Percentiles rank a stretch among this genome's conserved stretches.
Evolutionary conservation across 805 yeast species (phyloP).

Genomic region (Ogataea ramenticola): DNA sequence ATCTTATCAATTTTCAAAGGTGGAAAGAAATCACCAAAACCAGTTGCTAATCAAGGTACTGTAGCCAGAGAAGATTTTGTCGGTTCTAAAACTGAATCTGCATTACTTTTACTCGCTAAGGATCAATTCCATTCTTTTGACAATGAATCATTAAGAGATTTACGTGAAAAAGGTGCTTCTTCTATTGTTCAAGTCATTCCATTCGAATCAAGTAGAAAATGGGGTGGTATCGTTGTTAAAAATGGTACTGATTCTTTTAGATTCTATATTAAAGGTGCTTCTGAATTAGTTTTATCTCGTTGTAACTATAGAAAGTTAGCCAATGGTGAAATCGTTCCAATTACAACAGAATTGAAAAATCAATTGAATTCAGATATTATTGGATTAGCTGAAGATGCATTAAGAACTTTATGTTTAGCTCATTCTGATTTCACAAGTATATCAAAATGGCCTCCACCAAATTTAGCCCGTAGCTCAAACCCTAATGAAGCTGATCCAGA

Average conservation of each 20-base stretch:
- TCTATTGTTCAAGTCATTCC: slow-evolving; percentile 69
- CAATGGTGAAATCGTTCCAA: slow-evolving; percentile 21
- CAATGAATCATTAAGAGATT: slow-evolving; percentile 35
- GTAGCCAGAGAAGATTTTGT: slow-evolving; percentile 38
- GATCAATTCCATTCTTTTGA: slow-evolving; percentile 42
- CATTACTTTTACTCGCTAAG: slow-evolving; percentile 64
- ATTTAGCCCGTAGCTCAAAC: slow-evolving; percentile 25
- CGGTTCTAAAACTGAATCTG: slow-evolving; percentile 95
- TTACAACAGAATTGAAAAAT: slow-evolving; percentile 25
- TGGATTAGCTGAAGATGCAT: slow-evolving; percentile 65
- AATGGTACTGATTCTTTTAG: slow-evolving; percentile 43
- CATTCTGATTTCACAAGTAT: slow-evolving; percentile 58
- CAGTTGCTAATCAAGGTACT: background rate
- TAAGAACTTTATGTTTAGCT: slow-evolving; percentile 84
- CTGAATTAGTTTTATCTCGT: slow-evolving; percentile 69
- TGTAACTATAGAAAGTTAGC: slow-evolving; percentile 38
- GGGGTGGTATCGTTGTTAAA: slow-evolving; percentile 73
- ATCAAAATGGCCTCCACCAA: slow-evolving; percentile 63
- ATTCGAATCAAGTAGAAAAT: slow-evolving; percentile 86
- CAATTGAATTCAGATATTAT: slow-evolving; percentile 24
- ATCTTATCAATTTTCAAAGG: background rate
- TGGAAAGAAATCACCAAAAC: background rate
- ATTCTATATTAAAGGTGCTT: slow-evolving; percentile 84
- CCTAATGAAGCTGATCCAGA: slow-evolving; percentile 37
- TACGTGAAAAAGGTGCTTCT: slow-evolving; percentile 30